Evolutionary conservation across 306 rosid species (phyloP).

Genomic region (Canavalia gladiata): DNA sequence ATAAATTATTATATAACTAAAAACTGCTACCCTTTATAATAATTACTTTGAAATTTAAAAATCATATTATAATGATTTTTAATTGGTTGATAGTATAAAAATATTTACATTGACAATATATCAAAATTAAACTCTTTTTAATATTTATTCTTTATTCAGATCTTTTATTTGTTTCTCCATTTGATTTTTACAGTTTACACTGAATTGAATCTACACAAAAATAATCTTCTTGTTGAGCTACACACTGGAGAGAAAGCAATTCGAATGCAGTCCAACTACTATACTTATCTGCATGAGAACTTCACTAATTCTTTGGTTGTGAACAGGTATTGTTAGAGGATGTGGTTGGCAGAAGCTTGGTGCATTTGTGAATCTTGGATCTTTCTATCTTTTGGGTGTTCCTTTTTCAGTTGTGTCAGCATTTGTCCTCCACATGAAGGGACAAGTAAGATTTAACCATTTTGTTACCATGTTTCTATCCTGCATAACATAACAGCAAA

Average conservation of each 20-base stretch:
- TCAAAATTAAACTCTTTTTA: no score
- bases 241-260: neutral
- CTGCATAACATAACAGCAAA: neutral
- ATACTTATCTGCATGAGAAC: slow-evolving; percentile 17
- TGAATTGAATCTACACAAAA: neutral
- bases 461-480: neutral
- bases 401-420: slow-evolving; percentile 47
- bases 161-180: neutral
- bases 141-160: neutral
- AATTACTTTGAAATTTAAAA: no score
- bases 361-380: slow-evolving; percentile 55
- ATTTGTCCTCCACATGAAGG: slow-evolving; percentile 52
- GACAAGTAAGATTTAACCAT: slow-evolving; percentile 41
- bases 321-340: slow-evolving; percentile 56
- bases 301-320: slow-evolving; percentile 2
- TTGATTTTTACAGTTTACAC: neutral
- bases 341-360: slow-evolving; percentile 62
- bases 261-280: neutral
- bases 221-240: neutral
- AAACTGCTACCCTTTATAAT: no score
- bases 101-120: no score
- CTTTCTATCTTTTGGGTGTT: slow-evolving; percentile 50
- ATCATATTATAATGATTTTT: no score
- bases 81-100: no score
- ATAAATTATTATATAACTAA: no score